Evolutionary conservation across 768 basidiomycete species (phyloP).

Genomic region (Panaeolus cyanescens): DNA sequence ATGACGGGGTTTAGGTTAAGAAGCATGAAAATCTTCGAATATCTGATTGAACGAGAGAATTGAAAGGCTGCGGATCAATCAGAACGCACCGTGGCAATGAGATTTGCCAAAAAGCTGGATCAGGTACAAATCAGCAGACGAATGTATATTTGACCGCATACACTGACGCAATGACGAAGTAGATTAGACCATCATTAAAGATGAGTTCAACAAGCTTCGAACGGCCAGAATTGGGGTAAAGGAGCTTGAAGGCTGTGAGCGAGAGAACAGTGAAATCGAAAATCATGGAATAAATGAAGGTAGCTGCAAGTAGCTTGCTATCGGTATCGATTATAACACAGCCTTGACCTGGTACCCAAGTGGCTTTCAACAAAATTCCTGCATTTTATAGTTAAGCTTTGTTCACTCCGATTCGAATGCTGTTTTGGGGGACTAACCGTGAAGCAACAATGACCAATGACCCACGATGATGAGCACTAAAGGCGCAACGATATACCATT

Average conservation of each 20-base stretch:
- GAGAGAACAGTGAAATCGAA: slow-evolving; percentile 67
- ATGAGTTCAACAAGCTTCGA: slow-evolving; percentile 65
- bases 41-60: slow-evolving; percentile 1
- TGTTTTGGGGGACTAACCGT: slow-evolving; percentile 42
- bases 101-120: slow-evolving; percentile 67
- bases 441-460: slow-evolving; percentile 72
- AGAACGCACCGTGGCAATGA: slow-evolving; percentile 60
- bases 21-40: slow-evolving; percentile 55
- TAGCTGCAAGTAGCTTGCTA: slow-evolving; percentile 59
- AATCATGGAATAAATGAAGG: slow-evolving; percentile 75
- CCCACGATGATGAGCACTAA: slow-evolving; percentile 60
- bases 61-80: not conserved
- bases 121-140: not conserved
- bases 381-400: not conserved
- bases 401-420: not conserved
- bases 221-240: slow-evolving; percentile 42
- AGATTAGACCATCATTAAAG: slow-evolving; percentile 73
- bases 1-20: slow-evolving; percentile 71
- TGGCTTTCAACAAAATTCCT: slow-evolving; percentile 64
- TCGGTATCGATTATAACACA: slow-evolving; percentile 64
- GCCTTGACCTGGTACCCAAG: slow-evolving; percentile 47
- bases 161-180: slow-evolving; percentile 70
- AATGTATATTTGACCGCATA: not conserved
- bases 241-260: slow-evolving; percentile 64
- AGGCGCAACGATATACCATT: slow-evolving; percentile 50